phyloP scores from a whole-genome alignment of 805 yeast species.

The Wickerhamomyces bisporus region DNA sequence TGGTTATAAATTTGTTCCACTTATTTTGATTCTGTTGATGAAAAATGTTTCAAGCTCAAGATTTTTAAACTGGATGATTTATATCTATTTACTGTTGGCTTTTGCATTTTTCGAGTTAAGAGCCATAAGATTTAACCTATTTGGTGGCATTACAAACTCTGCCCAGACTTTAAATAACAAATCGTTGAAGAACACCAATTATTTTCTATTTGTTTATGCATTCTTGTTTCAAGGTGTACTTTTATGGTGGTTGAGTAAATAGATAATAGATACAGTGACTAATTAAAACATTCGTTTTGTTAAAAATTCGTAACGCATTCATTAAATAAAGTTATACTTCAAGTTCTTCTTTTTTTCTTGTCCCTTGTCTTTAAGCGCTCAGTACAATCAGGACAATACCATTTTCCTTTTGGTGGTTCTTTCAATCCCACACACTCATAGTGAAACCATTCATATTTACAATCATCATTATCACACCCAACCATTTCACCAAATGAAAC shows the following conservation, averaged over 20 bases:
- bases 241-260: constrained; percentile 58
- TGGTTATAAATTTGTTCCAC: constrained; percentile 91
- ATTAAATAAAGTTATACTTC: neutral
- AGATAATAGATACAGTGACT: neutral
- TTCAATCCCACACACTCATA: constrained; percentile 89
- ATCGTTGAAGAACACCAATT: constrained; percentile 76
- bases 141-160: constrained; percentile 38
- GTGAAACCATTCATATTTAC: constrained; percentile 94
- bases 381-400: constrained; percentile 90
- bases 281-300: neutral
- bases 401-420: constrained; percentile 84
- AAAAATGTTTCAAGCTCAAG: constrained; percentile 39
- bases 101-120: constrained; percentile 65
- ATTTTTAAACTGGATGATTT: constrained; percentile 44
- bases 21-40: constrained; percentile 50
- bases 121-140: constrained; percentile 37
- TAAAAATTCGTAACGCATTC: neutral
- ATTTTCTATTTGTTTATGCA: constrained; percentile 80
- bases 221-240: constrained; percentile 72
- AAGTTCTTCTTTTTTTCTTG: constrained; percentile 18
- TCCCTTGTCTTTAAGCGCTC: constrained; percentile 28
- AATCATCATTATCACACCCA: constrained; percentile 88
- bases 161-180: constrained; percentile 58
- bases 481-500: constrained; percentile 96
- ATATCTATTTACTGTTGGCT: constrained; percentile 46